These are phyloP conservation scores for Exophiala sp. DNA, from an alignment of 2,329 filamentous ascomycete species.

Conservation along the genomic window DNA sequence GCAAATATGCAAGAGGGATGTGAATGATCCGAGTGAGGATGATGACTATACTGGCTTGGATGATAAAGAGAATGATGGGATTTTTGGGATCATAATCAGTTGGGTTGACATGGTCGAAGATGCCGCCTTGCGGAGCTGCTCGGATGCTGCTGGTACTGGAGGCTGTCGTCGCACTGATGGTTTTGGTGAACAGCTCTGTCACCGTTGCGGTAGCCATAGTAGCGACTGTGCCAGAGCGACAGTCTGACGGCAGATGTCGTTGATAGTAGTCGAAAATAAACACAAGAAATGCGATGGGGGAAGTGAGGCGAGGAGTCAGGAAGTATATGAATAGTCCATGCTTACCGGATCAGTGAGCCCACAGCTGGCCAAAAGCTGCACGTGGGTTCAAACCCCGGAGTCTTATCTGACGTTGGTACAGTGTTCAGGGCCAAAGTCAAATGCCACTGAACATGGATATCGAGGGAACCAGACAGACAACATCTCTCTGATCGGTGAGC, in stretches of 20 bases:
- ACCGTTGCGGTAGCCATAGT: constrained; percentile 25
- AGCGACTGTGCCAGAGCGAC: background rate
- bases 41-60: constrained; percentile 67
- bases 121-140: constrained; percentile 56
- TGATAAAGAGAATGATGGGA: constrained; percentile 69
- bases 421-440: no score
- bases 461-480: no score
- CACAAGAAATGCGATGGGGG: no score
- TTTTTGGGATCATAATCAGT: constrained; percentile 63
- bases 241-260: background rate
- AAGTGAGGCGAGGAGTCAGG: background rate
- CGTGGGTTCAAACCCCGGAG: background rate
- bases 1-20: constrained; percentile 68
- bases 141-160: constrained; percentile 31
- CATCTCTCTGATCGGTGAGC: background rate
- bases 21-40: constrained; percentile 68
- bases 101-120: constrained; percentile 66
- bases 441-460: no score
- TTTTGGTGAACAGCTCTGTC: constrained; percentile 24
- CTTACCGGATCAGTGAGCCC: background rate
- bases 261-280: no score
- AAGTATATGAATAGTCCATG: no score
- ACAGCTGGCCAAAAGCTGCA: background rate
- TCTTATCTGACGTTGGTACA: no score
- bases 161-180: constrained; percentile 19